A percentile compares a stretch with the other conserved stretches of the same genome.
Conservation (phyloP, 2,329 filamentous ascomycete species). For the Falciphora oryzae region DNA sequence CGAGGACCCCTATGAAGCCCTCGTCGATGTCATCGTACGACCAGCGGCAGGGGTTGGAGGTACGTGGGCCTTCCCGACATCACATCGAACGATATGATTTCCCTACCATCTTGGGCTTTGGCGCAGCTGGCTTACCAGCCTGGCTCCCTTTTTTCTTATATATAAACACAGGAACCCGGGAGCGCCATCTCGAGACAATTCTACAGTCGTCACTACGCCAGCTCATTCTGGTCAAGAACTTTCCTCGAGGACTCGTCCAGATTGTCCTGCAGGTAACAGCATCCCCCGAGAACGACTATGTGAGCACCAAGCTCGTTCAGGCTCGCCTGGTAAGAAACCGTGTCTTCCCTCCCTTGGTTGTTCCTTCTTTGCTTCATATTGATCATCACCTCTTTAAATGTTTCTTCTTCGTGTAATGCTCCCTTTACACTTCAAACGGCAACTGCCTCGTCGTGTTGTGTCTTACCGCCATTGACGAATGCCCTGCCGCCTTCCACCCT, state of each 20-base stretch:
- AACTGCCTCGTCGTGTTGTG: background rate
- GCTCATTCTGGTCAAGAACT: slow-evolving; percentile 67
- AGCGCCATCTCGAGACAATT: slow-evolving; percentile 76
- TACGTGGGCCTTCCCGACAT: slow-evolving; percentile 29
- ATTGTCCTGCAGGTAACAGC: slow-evolving; percentile 72
- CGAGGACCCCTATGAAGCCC: slow-evolving; percentile 85
- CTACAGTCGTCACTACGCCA: slow-evolving; percentile 67
- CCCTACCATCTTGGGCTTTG: too few species aligned
- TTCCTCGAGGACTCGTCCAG: slow-evolving; percentile 73
- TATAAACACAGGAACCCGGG: slow-evolving; percentile 53
- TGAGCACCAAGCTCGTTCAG: slow-evolving; percentile 54
- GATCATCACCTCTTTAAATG: background rate
- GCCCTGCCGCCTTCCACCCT: background rate
- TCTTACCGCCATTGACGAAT: too few species aligned
- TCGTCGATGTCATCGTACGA: slow-evolving; percentile 83
- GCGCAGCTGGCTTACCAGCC: too few species aligned
- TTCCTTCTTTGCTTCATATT: slow-evolving; percentile 5
- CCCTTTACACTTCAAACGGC: background rate
- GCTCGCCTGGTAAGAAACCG: slow-evolving; percentile 50
- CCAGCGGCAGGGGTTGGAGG: slow-evolving; percentile 81
- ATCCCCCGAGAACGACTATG: slow-evolving; percentile 61
- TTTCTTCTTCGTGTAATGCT: background rate
- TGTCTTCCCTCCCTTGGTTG: background rate
- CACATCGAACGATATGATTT: slow-evolving; percentile 8
- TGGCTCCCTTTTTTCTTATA: slow-evolving; percentile 12